A percentile compares a stretch with the other conserved stretches of the same genome.
These are phyloP conservation scores for Penicillium ochrochloron DNA, from an alignment of 495 filamentous ascomycete genomes.

Conservation along the genomic window DNA sequence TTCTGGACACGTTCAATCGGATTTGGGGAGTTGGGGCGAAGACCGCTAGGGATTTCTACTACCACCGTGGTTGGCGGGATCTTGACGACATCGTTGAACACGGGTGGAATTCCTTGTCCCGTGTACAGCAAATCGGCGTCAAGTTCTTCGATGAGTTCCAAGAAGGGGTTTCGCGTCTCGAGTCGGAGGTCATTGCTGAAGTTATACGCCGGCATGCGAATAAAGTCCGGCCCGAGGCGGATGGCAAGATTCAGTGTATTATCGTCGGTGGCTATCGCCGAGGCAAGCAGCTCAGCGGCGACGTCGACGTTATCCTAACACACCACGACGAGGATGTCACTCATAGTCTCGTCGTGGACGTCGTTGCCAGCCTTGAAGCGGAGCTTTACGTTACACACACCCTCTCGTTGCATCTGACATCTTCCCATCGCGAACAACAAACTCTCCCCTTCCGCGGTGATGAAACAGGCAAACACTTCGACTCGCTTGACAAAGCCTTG, in stretches of 20 bases:
- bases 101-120: slow-evolving; percentile 74
- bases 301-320: slow-evolving; percentile 85
- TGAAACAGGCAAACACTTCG: slow-evolving; percentile 56
- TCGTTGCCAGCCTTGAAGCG: slow-evolving; percentile 71
- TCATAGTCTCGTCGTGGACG: slow-evolving; percentile 62
- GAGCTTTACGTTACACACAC: slow-evolving; percentile 81
- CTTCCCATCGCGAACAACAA: slow-evolving; percentile 71
- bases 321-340: slow-evolving; percentile 75
- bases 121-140: slow-evolving; percentile 92
- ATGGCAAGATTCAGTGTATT: slow-evolving; percentile 64
- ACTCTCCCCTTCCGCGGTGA: slow-evolving; percentile 60
- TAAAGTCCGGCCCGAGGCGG: slow-evolving; percentile 43
- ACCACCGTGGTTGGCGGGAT: slow-evolving; percentile 70
- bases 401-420: slow-evolving; percentile 66
- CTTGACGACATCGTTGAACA: slow-evolving; percentile 85
- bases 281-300: slow-evolving; percentile 73
- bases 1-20: slow-evolving; percentile 70
- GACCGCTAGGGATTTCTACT: slow-evolving; percentile 84
- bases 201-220: slow-evolving; percentile 66
- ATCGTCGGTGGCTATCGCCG: slow-evolving; percentile 87
- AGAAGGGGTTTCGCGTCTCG: slow-evolving; percentile 67
- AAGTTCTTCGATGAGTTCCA: slow-evolving; percentile 93
- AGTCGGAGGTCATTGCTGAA: slow-evolving; percentile 71
- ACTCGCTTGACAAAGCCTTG: slow-evolving; percentile 87
- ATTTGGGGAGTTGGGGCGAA: slow-evolving; percentile 92